Percentiles rank a stretch among this genome's conserved stretches.
Evolutionary conservation across 768 basidiomycete genomes (phyloP).

Genomic region (Tricholoma terreum): DNA sequence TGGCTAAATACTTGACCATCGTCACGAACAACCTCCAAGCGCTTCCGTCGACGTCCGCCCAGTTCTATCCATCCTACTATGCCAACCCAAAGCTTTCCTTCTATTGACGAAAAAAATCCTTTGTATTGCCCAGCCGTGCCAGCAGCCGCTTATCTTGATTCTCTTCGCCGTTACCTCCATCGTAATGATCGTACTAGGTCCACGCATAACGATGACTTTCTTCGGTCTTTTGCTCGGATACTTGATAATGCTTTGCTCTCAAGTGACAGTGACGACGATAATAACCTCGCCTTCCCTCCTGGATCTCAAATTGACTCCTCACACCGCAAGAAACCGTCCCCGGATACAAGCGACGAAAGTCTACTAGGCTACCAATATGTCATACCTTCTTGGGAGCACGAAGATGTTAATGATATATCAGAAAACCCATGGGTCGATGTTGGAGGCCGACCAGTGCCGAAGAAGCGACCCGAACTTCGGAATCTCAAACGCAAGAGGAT

Average conservation of each 20-base stretch:
- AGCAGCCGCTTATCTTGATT: slow-evolving; percentile 44
- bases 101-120: slow-evolving; percentile 53
- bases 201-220: slow-evolving; percentile 16
- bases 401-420: not conserved
- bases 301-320: not conserved
- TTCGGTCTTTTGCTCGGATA: slow-evolving; percentile 31
- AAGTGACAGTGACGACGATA: slow-evolving; percentile 14
- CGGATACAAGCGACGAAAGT: slow-evolving; percentile 13
- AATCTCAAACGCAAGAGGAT: slow-evolving; percentile 30
- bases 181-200: slow-evolving; percentile 13
- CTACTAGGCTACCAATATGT: slow-evolving; percentile 3
- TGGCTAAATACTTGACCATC: no score
- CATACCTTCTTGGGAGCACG: slow-evolving; percentile 19
- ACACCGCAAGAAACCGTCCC: not conserved
- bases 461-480: not conserved
- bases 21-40: no score
- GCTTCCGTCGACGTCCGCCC: not conserved
- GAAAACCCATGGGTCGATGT: slow-evolving; percentile 16
- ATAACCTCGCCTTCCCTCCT: not conserved
- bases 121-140: slow-evolving; percentile 54
- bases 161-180: slow-evolving; percentile 34
- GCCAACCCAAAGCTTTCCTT: slow-evolving; percentile 20
- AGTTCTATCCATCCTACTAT: not conserved
- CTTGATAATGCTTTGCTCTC: slow-evolving; percentile 29
- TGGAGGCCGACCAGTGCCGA: slow-evolving; percentile 1